phyloP scores from a whole-genome alignment of 2,329 filamentous ascomycete species.

The Aspergillus brasiliensis region DNA sequence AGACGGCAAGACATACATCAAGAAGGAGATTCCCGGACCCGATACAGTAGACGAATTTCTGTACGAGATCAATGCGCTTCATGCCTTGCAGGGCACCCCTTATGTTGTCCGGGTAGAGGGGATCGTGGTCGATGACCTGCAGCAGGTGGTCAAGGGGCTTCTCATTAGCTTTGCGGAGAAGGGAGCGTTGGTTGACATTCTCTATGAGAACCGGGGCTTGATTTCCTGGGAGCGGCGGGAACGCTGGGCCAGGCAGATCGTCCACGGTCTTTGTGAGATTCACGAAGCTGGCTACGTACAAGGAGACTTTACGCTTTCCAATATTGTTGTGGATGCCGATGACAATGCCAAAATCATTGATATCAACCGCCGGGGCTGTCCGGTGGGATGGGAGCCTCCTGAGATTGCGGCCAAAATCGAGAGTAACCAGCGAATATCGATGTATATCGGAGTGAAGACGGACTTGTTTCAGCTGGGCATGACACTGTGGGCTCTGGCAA shows the following conservation, averaged over 20 bases:
- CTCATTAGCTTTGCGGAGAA: constrained; percentile 85
- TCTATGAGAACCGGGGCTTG: constrained; percentile 73
- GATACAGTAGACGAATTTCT: constrained; percentile 95
- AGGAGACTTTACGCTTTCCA: constrained; percentile 94
- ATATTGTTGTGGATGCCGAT: constrained; percentile 86
- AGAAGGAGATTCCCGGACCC: constrained; percentile 96
- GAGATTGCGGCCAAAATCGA: constrained; percentile 85
- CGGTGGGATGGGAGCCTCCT: constrained; percentile 95
- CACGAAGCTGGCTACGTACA: constrained; percentile 97
- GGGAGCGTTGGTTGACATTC: constrained; percentile 84
- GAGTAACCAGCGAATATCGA: constrained; percentile 84
- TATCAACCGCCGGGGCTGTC: constrained; percentile 95
- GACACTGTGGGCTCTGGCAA: constrained; percentile 91
- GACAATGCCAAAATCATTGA: constrained; percentile 96
- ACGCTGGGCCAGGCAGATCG: constrained; percentile 88
- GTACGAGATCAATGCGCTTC: constrained; percentile 96
- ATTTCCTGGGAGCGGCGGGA: constrained; percentile 73
- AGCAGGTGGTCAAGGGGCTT: constrained; percentile 77
- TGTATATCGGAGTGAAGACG: constrained; percentile 98
- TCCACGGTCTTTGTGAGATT: constrained; percentile 85
- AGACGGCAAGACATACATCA: constrained; percentile 72
- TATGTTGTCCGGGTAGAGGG: constrained; percentile 86
- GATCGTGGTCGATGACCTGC: constrained; percentile 78
- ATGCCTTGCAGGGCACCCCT: constrained; percentile 68
- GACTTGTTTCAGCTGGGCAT: constrained; percentile 96